Evolutionary conservation across 768 basidiomycete genomes (phyloP).

Genomic region (Amanita rubescens): DNA sequence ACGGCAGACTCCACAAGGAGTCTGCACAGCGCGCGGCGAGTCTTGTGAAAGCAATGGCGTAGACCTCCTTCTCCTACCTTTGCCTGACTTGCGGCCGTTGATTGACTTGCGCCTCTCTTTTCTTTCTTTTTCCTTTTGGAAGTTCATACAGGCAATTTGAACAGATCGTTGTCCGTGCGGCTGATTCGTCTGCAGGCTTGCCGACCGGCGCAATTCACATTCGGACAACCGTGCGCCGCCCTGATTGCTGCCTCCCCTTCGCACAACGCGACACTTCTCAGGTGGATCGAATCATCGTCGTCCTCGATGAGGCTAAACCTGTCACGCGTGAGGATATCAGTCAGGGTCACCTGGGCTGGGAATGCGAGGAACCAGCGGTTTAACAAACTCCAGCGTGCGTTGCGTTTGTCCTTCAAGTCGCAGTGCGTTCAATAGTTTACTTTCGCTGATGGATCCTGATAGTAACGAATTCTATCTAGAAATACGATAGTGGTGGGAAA

Average conservation of each 20-base stretch:
- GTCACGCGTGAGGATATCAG: conserved; percentile 76
- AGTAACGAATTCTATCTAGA: too few species aligned
- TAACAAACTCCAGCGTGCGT: conserved; percentile 92
- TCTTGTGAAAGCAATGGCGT: conserved; percentile 75
- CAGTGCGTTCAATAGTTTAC: too few species aligned
- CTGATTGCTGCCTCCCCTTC: conserved; percentile 51
- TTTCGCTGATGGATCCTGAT: too few species aligned
- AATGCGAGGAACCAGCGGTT: conserved; percentile 89
- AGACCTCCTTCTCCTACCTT: conserved; percentile 12
- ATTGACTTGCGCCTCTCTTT: background rate
- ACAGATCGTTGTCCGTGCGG: conserved; percentile 59
- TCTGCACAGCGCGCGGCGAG: conserved; percentile 73
- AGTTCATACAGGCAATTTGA: conserved; percentile 49
- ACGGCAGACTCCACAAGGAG: conserved; percentile 45
- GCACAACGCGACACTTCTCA: conserved; percentile 57
- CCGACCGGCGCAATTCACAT: conserved; percentile 80
- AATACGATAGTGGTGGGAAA: too few species aligned
- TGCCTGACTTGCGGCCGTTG: background rate
- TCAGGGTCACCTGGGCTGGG: conserved; percentile 82
- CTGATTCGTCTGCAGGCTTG: conserved; percentile 28
- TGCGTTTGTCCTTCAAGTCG: too few species aligned
- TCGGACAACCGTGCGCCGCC: conserved; percentile 68
- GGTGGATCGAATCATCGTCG: conserved; percentile 83
- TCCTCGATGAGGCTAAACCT: conserved; percentile 78
- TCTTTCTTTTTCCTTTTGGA: background rate